phyloP scores from a whole-genome alignment of 805 yeast species.

The Ogataea naganishii region DNA sequence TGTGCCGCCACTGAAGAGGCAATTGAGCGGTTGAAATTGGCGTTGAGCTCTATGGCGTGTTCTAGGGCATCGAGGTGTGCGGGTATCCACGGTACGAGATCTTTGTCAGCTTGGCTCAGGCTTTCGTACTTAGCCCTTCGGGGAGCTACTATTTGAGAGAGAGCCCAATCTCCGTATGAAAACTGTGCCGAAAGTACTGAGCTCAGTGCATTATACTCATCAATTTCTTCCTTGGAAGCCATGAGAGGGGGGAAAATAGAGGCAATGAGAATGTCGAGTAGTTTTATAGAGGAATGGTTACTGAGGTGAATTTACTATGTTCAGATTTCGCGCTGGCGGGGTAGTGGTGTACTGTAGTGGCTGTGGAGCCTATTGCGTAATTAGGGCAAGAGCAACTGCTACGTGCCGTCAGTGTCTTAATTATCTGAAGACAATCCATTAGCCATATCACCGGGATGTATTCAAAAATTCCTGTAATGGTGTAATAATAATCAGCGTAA shows the following conservation, averaged over 20 bases:
- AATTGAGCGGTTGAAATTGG: conserved; percentile 31
- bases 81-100: conserved; percentile 42
- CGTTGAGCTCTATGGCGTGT: conserved; percentile 36
- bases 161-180: conserved; percentile 27
- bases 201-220: conserved; percentile 23
- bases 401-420: no score
- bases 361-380: no score
- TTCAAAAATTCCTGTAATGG: no score
- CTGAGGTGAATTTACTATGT: no score
- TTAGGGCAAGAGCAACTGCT: no score
- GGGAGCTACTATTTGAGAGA: conserved; percentile 21
- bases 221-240: conserved; percentile 8
- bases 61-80: conserved; percentile 30
- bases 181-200: conserved; percentile 22
- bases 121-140: conserved; percentile 24
- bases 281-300: no score
- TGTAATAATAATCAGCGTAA: no score
- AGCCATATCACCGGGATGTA: no score
- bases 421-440: no score
- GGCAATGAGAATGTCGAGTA: background rate
- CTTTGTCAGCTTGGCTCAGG: conserved; percentile 31
- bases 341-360: no score
- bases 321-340: no score
- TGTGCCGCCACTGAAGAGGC: conserved; percentile 33
- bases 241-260: background rate